Evolutionary conservation across 345 rosid genomes (phyloP), one percentile per base, ranked within the genome.

Genomic region (Moricandia moricandioides): DNA sequence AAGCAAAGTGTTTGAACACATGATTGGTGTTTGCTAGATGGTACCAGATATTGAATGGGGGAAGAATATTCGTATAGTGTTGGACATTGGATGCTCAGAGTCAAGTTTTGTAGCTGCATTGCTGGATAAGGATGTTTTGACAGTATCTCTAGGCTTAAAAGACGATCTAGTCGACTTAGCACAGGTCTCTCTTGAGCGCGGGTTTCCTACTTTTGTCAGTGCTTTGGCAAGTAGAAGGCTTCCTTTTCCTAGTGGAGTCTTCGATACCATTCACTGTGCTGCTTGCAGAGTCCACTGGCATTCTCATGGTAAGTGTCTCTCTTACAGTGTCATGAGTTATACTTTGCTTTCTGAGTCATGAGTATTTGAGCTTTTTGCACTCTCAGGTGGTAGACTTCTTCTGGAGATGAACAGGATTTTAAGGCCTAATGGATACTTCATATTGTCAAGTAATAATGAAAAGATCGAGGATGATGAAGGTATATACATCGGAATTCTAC

Each of bases 1-100:
- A 27, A 55, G 69, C 71, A 67, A 70, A 58, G 68, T 55, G 65
- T 52, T 78, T 78, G 60, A 59, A 56, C 74, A 60, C 78, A 83
- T 80, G 71, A 79, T 82, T 57, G 76, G 70, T 73, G 79, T 67
- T 79, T 85, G 71, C 72, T 85, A 94, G 98, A 91, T 90, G 96
- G 98, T 94, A 72, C 98, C 97, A 64, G 98, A 94, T 78, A 90
- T 94, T 70, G 96, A 91, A 85, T 94, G 98, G 98, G 98, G 98
- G 65, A 94, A 91, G 88, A 94, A 94, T 82, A 86, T 90, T 39
- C 96, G 90, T 74, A 81, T 91, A 67, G 89, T 94, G 52, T 80
- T 94, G 89, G 95, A 94, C 68, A 84, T 88, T 65, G 97, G 97
- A 66, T 86, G 91, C 72, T 34, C 72, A 80, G 93, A 91, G 56